Conservation (phyloP, 148 eudicot species). For the Vaccinium vitisidaea region DNA sequence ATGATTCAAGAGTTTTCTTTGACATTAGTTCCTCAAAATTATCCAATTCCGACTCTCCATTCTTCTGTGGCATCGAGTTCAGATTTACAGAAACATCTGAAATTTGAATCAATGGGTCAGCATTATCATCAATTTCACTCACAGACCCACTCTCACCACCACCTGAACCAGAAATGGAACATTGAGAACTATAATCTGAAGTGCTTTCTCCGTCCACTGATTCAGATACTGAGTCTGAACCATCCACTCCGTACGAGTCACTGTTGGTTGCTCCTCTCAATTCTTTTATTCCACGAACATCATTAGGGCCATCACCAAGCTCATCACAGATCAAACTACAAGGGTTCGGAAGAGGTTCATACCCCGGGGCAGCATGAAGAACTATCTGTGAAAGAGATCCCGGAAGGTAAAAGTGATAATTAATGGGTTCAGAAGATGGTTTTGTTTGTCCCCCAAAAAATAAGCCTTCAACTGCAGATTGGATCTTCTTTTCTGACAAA, state of each 20-base stretch:
- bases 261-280: conserved; percentile 20
- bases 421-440: conserved; percentile 40
- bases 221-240: conserved; percentile 58
- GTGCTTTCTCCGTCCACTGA: conserved; percentile 57
- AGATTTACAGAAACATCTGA: conserved; percentile 49
- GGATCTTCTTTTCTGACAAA: conserved; percentile 33
- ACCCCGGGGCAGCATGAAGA: conserved; percentile 97
- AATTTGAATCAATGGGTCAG: conserved; percentile 62
- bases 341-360: conserved; percentile 94
- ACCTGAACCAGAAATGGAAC: conserved; percentile 49
- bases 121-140: conserved; percentile 35
- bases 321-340: conserved; percentile 53
- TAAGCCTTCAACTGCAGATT: conserved; percentile 40
- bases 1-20: conserved; percentile 73
- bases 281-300: conserved; percentile 25
- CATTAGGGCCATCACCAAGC: conserved; percentile 24
- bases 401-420: conserved; percentile 83
- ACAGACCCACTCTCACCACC: conserved; percentile 42
- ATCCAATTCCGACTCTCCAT: conserved; percentile 33
- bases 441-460: conserved; percentile 48
- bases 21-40: conserved; percentile 68
- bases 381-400: conserved; percentile 99
- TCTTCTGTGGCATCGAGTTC: conserved; percentile 25
- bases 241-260: conserved; percentile 47
- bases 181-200: conserved; percentile 64